These are phyloP conservation scores for Neurospora sp. DNA, from an alignment of 2,329 filamentous ascomycete genomes.

Conservation along the genomic window DNA sequence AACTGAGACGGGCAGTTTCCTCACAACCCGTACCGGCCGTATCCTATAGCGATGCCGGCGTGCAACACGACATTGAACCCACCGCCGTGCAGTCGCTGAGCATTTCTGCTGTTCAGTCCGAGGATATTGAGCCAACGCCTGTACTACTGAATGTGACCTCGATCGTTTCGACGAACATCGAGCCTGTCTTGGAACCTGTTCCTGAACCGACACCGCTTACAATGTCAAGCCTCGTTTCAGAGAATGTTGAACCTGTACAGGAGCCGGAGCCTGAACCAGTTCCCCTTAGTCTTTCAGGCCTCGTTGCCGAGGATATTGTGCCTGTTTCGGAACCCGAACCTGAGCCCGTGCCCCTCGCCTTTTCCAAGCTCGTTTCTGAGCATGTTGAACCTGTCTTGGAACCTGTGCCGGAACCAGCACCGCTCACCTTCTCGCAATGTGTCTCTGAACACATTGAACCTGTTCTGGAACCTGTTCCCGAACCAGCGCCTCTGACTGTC, in stretches of 20 bases:
- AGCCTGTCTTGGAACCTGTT: conserved; percentile 12
- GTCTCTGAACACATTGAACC: conserved; percentile 14
- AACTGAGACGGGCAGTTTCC: conserved; percentile 15
- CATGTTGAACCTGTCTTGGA: conserved; percentile 23
- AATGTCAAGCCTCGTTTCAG: conserved; percentile 8
- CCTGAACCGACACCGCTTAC: conserved; percentile 1
- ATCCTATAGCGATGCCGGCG: conserved; percentile 43
- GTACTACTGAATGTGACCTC: conserved; percentile 19
- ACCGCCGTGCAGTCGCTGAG: conserved; percentile 35
- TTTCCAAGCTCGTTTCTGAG: conserved; percentile 26
- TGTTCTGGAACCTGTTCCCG: conserved; percentile 4
- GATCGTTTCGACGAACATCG: conserved; percentile 8
- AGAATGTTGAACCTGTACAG: conserved; percentile 16
- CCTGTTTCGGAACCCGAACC: conserved; percentile 17
- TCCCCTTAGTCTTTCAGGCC: conserved; percentile 11
- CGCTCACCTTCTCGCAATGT: not conserved
- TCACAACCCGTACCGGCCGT: conserved; percentile 36
- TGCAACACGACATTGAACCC: conserved; percentile 40
- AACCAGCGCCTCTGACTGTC: conserved; percentile 3
- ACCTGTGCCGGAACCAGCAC: conserved; percentile 11
- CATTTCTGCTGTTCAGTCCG: conserved; percentile 34
- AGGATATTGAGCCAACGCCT: conserved; percentile 33
- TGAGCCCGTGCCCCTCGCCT: conserved; percentile 9
- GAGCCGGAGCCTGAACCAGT: conserved; percentile 19
- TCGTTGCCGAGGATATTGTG: conserved; percentile 16